Base-by-base conservation (phyloP, 169 alveolate genomes). In the Eimeria tenella region DNA sequence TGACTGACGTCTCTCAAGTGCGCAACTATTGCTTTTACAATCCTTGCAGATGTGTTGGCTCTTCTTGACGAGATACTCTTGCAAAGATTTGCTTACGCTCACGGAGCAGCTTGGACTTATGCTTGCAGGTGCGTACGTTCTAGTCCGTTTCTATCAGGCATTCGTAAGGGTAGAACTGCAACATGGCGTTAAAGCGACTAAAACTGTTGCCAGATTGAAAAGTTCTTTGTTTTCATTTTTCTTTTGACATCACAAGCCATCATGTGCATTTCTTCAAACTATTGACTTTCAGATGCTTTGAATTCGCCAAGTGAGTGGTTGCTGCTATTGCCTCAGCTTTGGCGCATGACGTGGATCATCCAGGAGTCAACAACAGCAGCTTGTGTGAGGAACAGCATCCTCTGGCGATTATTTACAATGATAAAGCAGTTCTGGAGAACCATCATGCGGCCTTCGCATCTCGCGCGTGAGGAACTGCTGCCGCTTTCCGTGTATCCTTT, bases 281-380 rank as follows among this genome's bases (percentile, higher is more conserved):
- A 31, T 31, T 31, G 42, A 31, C 42, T 31, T 31, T 31, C 42
- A 31, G 42, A 31, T 31, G 42, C 42, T 31, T 31, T 31, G 42
- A 31, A 31, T 31, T 31, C 8, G 11, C 65, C n/a, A 3, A 15
- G 11, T 19, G 17, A 49, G 82, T 19, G 65, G 49, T 49, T 50
- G n/a, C 58, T 75, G 17, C n/a, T 49, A 42, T 25, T 2, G 56
- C 55, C 70, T 95, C 98, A 62, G 98, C 98, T 15, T 94, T 97
- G 71, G 95, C 97, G 49, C 98, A 97, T 87, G 98, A 97, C 86
- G 95, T 96, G n/a, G 97, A 96, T 70, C 98, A 97, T 68, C 98
- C 98, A 5, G 98, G 98, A 25, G 98, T 96, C 10, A 97, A 95
- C 95, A 97, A 97, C 86, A 81, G 77, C 23, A 96, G 93, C 93